Evolutionary conservation across 306 rosid genomes (phyloP).

Genomic region (Acacia crassicarpa): DNA sequence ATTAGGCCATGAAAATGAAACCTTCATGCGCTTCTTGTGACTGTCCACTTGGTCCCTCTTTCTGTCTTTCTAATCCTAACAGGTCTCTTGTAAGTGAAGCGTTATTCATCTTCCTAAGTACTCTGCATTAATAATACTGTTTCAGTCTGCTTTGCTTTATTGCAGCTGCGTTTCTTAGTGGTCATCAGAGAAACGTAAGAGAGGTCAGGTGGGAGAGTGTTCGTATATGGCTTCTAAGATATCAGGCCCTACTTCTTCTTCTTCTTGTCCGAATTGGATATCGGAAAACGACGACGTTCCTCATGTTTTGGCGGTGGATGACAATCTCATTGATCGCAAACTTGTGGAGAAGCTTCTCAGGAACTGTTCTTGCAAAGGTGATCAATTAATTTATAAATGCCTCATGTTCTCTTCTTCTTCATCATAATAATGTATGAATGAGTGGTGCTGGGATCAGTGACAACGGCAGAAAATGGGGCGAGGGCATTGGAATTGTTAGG

Average conservation of each 20-base stretch:
- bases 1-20: constrained; percentile 11
- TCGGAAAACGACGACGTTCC: constrained; percentile 61
- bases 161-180: constrained; percentile 33
- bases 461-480: constrained; percentile 85
- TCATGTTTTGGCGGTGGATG: constrained; percentile 95
- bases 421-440: neutral
- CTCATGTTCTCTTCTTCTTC: neutral
- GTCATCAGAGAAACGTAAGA: neutral
- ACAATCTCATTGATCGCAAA: constrained; percentile 72
- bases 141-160: constrained; percentile 34
- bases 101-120: neutral
- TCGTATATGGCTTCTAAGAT: constrained; percentile 40
- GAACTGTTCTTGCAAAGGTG: constrained; percentile 86
- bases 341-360: constrained; percentile 77
- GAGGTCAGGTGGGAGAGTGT: neutral
- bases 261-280: constrained; percentile 40
- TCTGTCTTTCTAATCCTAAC: constrained; percentile 25
- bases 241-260: constrained; percentile 1
- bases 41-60: constrained; percentile 13
- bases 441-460: constrained; percentile 46
- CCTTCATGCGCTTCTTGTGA: constrained; percentile 55
- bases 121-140: constrained; percentile 6
- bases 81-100: neutral
- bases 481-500: constrained; percentile 86
- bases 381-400: neutral